phyloP scores from a whole-genome alignment of 2,329 filamentous ascomycete genomes.

The Drechslerella dactyloides region DNA sequence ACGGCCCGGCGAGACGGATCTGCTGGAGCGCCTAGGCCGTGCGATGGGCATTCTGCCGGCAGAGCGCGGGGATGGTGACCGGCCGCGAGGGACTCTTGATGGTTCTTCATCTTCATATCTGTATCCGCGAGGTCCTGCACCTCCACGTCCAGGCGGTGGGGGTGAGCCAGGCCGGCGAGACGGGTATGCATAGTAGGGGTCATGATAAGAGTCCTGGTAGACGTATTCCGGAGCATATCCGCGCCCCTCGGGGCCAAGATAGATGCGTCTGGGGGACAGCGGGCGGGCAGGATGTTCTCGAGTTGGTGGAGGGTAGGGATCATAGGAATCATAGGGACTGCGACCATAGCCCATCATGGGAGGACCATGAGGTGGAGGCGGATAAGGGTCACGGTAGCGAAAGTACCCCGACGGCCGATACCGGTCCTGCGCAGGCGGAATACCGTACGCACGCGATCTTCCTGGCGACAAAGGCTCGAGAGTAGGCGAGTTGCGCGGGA shows the following conservation, averaged over 20 bases:
- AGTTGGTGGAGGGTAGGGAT: conserved; percentile 27
- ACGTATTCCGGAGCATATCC: conserved; percentile 43
- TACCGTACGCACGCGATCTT: conserved; percentile 28
- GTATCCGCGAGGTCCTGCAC: conserved; percentile 13
- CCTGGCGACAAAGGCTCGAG: conserved; percentile 41
- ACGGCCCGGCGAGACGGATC: conserved; percentile 31
- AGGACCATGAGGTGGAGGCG: conserved; percentile 18
- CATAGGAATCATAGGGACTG: conserved; percentile 37
- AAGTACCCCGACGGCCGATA: conserved; percentile 33
- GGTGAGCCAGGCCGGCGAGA: conserved; percentile 24
- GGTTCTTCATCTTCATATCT: conserved; percentile 43
- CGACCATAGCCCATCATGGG: conserved; percentile 32
- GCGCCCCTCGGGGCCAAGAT: conserved; percentile 34
- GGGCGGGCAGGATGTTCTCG: conserved; percentile 25
- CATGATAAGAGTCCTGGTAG: conserved; percentile 43
- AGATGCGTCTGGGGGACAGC: conserved; percentile 31
- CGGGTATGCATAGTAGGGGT: conserved; percentile 37
- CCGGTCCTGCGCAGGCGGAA: conserved; percentile 25
- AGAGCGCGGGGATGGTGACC: conserved; percentile 34
- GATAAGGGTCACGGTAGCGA: conserved; percentile 40
- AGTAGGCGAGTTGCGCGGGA: conserved; percentile 36
- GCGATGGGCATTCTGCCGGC: conserved; percentile 22
- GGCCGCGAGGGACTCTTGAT: conserved; percentile 23
- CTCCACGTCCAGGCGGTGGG: conserved; percentile 11
- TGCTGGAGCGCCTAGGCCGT: conserved; percentile 39